Base-by-base conservation (phyloP, 2,329 filamentous ascomycete species). In the Periconia macrospinosa region DNA sequence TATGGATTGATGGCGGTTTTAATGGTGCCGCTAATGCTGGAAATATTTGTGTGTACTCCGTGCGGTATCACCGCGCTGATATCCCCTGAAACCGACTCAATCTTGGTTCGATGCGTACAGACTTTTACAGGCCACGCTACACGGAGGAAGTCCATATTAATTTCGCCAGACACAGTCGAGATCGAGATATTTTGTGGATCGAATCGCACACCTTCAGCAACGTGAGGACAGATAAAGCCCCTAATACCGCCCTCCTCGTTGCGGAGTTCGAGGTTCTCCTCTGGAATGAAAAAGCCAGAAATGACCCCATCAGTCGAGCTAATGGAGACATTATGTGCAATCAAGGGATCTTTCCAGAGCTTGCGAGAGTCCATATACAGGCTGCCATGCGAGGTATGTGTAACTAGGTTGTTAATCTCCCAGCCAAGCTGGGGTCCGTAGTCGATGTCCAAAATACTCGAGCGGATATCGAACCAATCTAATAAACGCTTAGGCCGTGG, bases 331-430 rank as follows among this genome's bases (percentile, higher is more conserved):
- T 62, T 59, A 18, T 62, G 50, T 41, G 51, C 46, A 17, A 58
- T 54, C 15, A 62, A 33, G 9, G 54, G 57, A 40, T 49, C 51
- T 23, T 19, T 14, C 10, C 5, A 50, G 19, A n/a, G 33, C 13
- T 20, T 37, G 20, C 18, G 19, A 17, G 45, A 18, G 45, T 57
- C 45, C 45, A 52, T 52, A 14, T 6, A 20, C 3, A 49, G n/a
- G 10, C 54, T 42, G 9, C 56, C 58, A 40, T 59, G 46, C 30
- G 51, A 55, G 40, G 58, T 59, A 41, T 61, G 54, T 35, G 47
- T 45, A 33, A 50, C 11, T 37, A 61, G 43, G 47, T 57, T 61
- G 52, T 52, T 54, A 43, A 61, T 52, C 20, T 61, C 46, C 58
- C 56, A 59, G 42, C 46, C 45, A n/a, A 61, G 54, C 8, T 17